Conservation (phyloP, 73 alveolate genomes). For the Blepharisma stoltei region DNA sequence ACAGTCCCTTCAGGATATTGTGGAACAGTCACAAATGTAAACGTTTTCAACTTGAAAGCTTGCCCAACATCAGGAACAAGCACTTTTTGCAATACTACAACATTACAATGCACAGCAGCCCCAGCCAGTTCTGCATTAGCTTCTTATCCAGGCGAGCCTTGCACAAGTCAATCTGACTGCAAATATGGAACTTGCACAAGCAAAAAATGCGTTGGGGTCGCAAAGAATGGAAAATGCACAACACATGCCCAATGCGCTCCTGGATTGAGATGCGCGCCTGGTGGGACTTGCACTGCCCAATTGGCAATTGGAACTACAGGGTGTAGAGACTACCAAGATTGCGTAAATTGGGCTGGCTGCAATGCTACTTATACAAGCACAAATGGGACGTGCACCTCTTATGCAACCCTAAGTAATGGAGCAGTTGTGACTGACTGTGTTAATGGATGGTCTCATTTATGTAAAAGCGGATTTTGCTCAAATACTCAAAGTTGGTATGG, state of each 20-base stretch:
- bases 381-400: neutral
- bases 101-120: constrained; percentile 8
- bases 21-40: too few relatives aligned
- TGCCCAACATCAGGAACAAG: too few relatives aligned
- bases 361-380: neutral
- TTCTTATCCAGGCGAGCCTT: constrained; percentile 27
- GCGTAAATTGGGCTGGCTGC: constrained; percentile 12
- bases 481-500: neutral
- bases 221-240: neutral
- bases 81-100: neutral
- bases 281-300: neutral
- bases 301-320: neutral
- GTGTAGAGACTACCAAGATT: neutral
- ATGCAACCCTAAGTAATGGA: neutral
- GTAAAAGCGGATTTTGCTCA: neutral
- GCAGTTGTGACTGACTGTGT: neutral
- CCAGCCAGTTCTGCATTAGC: neutral
- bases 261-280: constrained; percentile 7
- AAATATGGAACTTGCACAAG: neutral
- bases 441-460: neutral
- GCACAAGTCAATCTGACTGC: neutral
- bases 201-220: neutral
- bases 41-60: too few relatives aligned
- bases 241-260: constrained; percentile 1
- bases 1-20: too few relatives aligned